A percentile compares a stretch with the other conserved stretches of the same genome.
phyloP scores from a whole-genome alignment of 768 basidiomycete species.

The Guyanaporus albipodus region DNA sequence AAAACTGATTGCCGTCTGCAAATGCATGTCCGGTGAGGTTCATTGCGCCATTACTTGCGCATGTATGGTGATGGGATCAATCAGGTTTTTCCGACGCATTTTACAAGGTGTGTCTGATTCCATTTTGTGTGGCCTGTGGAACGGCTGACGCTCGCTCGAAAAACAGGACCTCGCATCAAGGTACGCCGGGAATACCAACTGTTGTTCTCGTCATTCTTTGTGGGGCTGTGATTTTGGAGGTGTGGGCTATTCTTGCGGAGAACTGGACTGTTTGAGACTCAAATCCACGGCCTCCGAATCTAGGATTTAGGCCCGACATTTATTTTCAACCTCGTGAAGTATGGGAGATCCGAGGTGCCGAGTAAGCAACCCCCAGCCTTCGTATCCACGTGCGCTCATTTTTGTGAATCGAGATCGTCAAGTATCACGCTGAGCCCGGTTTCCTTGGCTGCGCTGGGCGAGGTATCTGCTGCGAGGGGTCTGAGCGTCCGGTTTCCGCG shows the following conservation, averaged over 20 bases:
- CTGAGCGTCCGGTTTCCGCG: constrained; percentile 86
- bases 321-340: constrained; percentile 73
- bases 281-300: background rate
- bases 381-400: constrained; percentile 5
- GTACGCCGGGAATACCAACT: constrained; percentile 55
- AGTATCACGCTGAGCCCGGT: constrained; percentile 84
- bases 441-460: constrained; percentile 70
- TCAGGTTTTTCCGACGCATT: constrained; percentile 81
- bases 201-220: constrained; percentile 46
- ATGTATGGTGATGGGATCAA: constrained; percentile 1
- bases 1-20: constrained; percentile 73
- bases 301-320: constrained; percentile 61
- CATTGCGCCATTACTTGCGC: background rate
- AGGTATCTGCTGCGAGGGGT: constrained; percentile 57
- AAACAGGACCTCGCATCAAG: constrained; percentile 56
- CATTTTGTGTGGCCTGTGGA: background rate
- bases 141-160: constrained; percentile 10
- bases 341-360: constrained; percentile 86
- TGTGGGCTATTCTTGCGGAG: constrained; percentile 24
- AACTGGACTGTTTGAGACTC: background rate
- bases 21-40: constrained; percentile 78
- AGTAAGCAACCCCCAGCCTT: constrained; percentile 38
- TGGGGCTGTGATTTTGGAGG: constrained; percentile 69
- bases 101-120: constrained; percentile 51
- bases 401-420: background rate